A percentile compares a stretch with the other conserved stretches of the same genome.
Evolutionary conservation across 1,284 basidiomycete species (phyloP).

Genomic region (Tilletia horrida): DNA sequence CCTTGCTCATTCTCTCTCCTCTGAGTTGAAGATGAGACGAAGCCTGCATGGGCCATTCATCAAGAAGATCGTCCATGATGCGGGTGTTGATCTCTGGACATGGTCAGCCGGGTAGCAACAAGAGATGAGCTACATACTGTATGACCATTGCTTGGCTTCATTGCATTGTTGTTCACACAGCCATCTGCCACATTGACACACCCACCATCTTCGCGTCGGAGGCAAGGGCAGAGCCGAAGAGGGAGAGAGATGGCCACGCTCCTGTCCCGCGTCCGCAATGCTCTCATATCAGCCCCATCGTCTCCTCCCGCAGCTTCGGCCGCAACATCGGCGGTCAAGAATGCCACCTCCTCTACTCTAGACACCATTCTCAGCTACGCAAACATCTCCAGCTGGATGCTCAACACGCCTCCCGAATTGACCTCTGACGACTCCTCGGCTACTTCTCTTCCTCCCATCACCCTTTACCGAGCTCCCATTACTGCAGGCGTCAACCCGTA

Average conservation of each 20-base stretch:
- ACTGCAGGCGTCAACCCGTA: not conserved
- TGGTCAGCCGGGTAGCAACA: not conserved
- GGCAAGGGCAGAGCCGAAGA: too few relatives aligned
- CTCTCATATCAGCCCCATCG: not conserved
- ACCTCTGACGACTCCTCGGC: not conserved
- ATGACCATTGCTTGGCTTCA: too few relatives aligned
- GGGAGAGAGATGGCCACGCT: not conserved
- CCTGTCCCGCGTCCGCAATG: not conserved
- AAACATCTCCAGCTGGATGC: not conserved
- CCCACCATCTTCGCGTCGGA: too few relatives aligned
- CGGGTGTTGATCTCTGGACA: not conserved
- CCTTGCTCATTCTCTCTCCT: not conserved
- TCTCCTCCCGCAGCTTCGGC: not conserved
- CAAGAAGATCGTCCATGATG: not conserved
- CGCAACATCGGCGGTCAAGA: not conserved
- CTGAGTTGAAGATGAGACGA: too few relatives aligned
- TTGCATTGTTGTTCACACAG: too few relatives aligned
- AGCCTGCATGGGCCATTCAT: not conserved
- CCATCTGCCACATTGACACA: too few relatives aligned
- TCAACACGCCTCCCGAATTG: not conserved
- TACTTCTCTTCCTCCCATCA: not conserved
- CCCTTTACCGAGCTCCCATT: not conserved
- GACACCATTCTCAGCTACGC: not conserved
- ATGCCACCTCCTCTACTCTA: not conserved
- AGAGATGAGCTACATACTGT: too few relatives aligned